phyloP scores from a whole-genome alignment of 179 eudicot genomes.

The Drosera spatulata region DNA sequence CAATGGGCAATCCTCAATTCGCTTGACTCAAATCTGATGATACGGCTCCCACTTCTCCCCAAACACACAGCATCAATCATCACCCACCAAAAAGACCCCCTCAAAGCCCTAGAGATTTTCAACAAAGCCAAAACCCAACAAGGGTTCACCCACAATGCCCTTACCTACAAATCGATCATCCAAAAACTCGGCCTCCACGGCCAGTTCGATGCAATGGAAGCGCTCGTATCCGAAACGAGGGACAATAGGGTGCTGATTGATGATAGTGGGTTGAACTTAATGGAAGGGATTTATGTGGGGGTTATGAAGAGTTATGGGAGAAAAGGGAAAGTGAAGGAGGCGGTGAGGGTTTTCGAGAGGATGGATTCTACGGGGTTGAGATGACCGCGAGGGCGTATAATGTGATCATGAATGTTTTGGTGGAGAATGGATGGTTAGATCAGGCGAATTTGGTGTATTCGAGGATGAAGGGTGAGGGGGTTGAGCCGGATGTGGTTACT shows the following conservation, averaged over 20 bases:
- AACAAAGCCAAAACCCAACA: conserved; percentile 58
- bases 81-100: conserved; percentile 64
- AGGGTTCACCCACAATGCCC: conserved; percentile 59
- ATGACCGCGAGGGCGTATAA: conserved; percentile 59
- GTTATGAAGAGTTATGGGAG: conserved; percentile 77
- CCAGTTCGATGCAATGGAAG: conserved; percentile 73
- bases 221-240: conserved; percentile 62
- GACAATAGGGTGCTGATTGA: conserved; percentile 2
- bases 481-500: conserved; percentile 69
- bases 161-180: conserved; percentile 57
- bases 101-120: conserved; percentile 75
- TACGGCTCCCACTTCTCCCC: conserved; percentile 34
- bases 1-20: too few species aligned
- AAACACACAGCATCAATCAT: conserved; percentile 85
- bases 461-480: conserved; percentile 62
- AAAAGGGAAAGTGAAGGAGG: conserved; percentile 69
- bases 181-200: conserved; percentile 75
- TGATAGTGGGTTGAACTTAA: conserved; percentile 31
- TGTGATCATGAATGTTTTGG: conserved; percentile 70
- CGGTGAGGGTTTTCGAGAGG: conserved; percentile 83
- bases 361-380: conserved; percentile 81
- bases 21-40: too few species aligned
- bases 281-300: conserved; percentile 78
- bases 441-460: conserved; percentile 91
- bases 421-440: conserved; percentile 51